Evolutionary conservation across 2,329 filamentous ascomycete genomes (phyloP).

Genomic region (Parafenestella ontariensis): DNA sequence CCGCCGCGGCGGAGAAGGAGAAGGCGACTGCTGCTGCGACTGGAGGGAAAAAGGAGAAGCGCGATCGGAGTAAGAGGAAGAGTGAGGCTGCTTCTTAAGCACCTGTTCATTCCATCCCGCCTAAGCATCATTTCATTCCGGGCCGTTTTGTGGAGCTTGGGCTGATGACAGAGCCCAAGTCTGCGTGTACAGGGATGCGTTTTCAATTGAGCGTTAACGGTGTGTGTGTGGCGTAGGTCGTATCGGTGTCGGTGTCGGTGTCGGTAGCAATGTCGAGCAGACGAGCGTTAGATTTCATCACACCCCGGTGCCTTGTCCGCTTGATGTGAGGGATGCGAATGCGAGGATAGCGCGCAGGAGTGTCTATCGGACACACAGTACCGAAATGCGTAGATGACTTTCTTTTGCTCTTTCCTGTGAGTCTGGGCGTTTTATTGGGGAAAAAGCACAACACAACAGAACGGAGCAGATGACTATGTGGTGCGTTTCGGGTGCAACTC

Average conservation of each 20-base stretch:
- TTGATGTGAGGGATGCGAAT: constrained; percentile 7
- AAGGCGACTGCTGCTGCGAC: too few species aligned
- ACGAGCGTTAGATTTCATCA: constrained; percentile 2
- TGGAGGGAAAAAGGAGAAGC: constrained; percentile 35
- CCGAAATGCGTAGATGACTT: constrained; percentile 2
- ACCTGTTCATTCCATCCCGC: neutral
- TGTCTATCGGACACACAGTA: too few species aligned
- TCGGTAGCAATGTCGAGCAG: too few species aligned
- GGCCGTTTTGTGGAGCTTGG: neutral
- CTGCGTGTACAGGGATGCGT: constrained; percentile 1
- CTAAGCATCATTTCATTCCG: neutral
- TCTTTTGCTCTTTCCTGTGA: too few species aligned
- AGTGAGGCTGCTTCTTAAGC: constrained; percentile 36
- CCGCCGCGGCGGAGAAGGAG: neutral
- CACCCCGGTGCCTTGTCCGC: constrained; percentile 4
- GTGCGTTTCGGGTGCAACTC: too few species aligned
- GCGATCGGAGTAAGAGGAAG: constrained; percentile 45
- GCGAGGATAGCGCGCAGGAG: neutral
- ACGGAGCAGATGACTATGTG: too few species aligned
- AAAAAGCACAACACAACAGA: too few species aligned
- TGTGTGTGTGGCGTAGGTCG: constrained; percentile 2
- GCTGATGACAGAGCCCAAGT: neutral
- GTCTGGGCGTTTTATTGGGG: too few species aligned
- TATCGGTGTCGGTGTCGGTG: too few species aligned
- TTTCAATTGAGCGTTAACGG: constrained; percentile 5